These are phyloP conservation scores for Lanzia echinophila DNA, from an alignment of 2,329 filamentous ascomycete species.

Conservation along the genomic window DNA sequence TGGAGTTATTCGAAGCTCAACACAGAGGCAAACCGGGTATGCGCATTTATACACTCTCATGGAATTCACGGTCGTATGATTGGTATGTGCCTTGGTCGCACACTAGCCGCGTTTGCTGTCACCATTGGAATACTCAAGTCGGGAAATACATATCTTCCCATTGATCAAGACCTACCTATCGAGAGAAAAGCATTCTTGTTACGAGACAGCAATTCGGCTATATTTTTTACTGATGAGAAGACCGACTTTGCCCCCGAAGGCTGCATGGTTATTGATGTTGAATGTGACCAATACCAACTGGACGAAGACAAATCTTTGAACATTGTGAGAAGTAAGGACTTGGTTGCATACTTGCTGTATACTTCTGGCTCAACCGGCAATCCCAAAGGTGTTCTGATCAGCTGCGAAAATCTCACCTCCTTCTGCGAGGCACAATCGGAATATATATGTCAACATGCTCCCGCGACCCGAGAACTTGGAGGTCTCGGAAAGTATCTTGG, in stretches of 20 bases:
- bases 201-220: neutral
- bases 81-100: conserved; percentile 1
- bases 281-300: neutral
- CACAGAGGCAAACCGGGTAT: neutral
- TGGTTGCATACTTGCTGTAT: conserved; percentile 63
- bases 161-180: neutral
- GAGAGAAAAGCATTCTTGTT: neutral
- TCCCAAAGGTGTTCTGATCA: conserved; percentile 62
- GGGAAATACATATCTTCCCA: conserved; percentile 3
- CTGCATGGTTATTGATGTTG: neutral
- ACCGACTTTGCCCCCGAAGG: neutral
- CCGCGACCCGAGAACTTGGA: neutral
- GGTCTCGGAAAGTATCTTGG: conserved; percentile 29
- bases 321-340: neutral
- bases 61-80: conserved; percentile 2
- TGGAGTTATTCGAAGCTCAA: neutral
- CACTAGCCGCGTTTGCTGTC: neutral
- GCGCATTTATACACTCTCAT: neutral
- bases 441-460: neutral
- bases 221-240: neutral
- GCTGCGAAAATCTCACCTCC: conserved; percentile 1
- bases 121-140: conserved; percentile 3
- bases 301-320: neutral
- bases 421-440: conserved; percentile 2
- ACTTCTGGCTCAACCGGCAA: conserved; percentile 73